phyloP scores from a whole-genome alignment of 441 rosid genomes.

The Dalechampia spathulata region DNA sequence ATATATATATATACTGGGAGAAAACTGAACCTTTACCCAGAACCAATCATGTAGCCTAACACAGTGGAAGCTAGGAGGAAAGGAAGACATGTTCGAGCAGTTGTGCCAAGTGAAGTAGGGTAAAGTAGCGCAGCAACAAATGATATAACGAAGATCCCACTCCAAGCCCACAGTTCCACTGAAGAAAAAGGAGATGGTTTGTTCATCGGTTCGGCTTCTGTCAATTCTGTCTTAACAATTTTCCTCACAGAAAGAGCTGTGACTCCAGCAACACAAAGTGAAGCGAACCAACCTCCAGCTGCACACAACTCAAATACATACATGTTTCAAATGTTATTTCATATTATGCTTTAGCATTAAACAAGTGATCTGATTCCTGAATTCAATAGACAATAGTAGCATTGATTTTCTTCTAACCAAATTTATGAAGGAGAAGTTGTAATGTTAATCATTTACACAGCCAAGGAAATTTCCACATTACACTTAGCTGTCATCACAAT shows the following conservation, averaged over 20 bases:
- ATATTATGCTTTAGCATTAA: background rate
- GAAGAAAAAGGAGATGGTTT: conserved; percentile 77
- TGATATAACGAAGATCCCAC: conserved; percentile 63
- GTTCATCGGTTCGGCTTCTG: conserved; percentile 86
- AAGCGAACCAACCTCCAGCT: conserved; percentile 96
- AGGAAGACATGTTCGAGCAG: conserved; percentile 84
- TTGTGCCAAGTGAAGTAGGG: conserved; percentile 65
- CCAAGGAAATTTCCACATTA: background rate
- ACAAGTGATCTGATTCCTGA: too few species aligned
- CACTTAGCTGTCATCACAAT: background rate
- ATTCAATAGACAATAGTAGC: too few species aligned
- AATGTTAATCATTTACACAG: background rate
- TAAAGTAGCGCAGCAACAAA: conserved; percentile 57
- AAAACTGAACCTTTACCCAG: conserved; percentile 46
- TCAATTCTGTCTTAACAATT: conserved; percentile 77
- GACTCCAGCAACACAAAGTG: conserved; percentile 85
- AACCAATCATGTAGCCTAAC: conserved; percentile 80
- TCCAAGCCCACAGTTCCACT: conserved; percentile 65
- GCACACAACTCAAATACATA: conserved; percentile 15
- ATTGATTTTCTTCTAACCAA: too few species aligned
- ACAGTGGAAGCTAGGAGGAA: conserved; percentile 90
- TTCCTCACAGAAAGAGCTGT: conserved; percentile 85
- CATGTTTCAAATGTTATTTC: background rate
- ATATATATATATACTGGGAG: too few species aligned
- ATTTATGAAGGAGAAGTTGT: too few species aligned